Evolutionary conservation across 108 stramenopile genomes (phyloP).

Genomic region (Nitzschia sp.): DNA sequence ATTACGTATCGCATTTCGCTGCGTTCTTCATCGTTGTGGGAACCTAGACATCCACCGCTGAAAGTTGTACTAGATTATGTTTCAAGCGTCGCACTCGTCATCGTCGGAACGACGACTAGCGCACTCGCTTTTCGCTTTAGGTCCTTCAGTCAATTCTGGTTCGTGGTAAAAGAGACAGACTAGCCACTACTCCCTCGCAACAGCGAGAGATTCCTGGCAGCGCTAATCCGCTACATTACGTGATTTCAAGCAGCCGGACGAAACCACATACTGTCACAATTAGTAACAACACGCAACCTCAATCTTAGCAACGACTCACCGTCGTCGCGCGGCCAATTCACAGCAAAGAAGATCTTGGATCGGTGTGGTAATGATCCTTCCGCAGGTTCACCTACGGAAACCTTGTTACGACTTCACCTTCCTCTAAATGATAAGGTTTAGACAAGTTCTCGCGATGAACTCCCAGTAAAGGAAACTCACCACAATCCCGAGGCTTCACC

Average conservation of each 20-base stretch:
- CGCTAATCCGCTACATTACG: neutral
- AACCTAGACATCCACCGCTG: conserved; percentile 97
- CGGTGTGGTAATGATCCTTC: conserved; percentile 97
- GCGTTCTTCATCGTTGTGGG: conserved; percentile 98
- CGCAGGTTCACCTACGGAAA: conserved; percentile 99
- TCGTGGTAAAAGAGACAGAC: neutral
- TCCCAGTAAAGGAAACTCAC: conserved; percentile 49
- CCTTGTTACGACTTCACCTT: conserved; percentile 98
- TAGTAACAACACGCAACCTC: no score
- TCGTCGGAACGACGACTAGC: no score
- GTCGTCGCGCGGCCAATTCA: conserved; percentile 19
- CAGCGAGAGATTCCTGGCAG: conserved; percentile 68
- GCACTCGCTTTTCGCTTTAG: neutral
- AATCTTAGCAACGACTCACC: conserved; percentile 5
- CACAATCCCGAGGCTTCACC: conserved; percentile 95
- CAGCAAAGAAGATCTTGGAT: conserved; percentile 66
- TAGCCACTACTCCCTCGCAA: no score
- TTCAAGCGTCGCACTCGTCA: no score
- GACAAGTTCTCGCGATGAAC: conserved; percentile 69
- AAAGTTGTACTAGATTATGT: conserved; percentile 82
- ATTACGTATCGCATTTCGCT: conserved; percentile 98
- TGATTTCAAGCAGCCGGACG: neutral
- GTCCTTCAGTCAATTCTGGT: neutral
- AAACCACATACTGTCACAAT: no score
- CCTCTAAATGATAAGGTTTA: conserved; percentile 96